Percentiles rank a stretch among this genome's conserved stretches.
Conservation (phyloP, 495 filamentous ascomycete genomes). For the Pyronema omphalodes region DNA sequence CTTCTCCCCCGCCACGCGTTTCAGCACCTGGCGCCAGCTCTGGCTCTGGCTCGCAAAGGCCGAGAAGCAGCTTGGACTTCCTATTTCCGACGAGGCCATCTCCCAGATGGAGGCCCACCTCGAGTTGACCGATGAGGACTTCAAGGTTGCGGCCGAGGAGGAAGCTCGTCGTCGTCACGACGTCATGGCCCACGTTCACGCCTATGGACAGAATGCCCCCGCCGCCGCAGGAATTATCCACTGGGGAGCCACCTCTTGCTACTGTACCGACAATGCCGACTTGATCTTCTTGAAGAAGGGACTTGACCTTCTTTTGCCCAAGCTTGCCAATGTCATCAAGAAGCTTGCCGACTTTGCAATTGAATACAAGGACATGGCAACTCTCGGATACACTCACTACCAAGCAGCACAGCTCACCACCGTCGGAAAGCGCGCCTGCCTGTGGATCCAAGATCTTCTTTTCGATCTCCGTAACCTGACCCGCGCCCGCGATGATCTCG, state of each 20-base stretch:
- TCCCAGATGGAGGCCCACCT: constrained; percentile 55
- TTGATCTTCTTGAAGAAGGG: constrained; percentile 62
- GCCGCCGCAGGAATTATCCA: constrained; percentile 80
- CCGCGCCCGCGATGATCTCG: constrained; percentile 49
- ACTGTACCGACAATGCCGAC: constrained; percentile 73
- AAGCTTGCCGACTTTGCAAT: constrained; percentile 63
- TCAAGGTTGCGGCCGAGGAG: constrained; percentile 55
- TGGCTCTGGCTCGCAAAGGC: constrained; percentile 75
- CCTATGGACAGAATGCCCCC: constrained; percentile 53
- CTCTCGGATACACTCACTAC: constrained; percentile 71
- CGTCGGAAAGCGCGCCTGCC: constrained; percentile 58
- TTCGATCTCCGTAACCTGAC: constrained; percentile 76
- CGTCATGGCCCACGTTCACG: constrained; percentile 45
- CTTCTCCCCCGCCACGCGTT: constrained; percentile 54
- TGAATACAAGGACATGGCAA: constrained; percentile 48
- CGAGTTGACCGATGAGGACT: constrained; percentile 60
- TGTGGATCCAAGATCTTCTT: constrained; percentile 79
- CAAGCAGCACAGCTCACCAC: constrained; percentile 68
- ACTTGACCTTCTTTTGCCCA: constrained; percentile 62
- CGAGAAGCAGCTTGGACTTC: constrained; percentile 48
- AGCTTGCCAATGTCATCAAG: constrained; percentile 67
- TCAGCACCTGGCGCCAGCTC: constrained; percentile 57
- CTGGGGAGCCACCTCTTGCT: constrained; percentile 44
- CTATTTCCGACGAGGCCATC: constrained; percentile 52
- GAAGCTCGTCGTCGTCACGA: constrained; percentile 53